Base-by-base conservation (phyloP, 441 rosid species). In the Adansonia rubrostipa region DNA sequence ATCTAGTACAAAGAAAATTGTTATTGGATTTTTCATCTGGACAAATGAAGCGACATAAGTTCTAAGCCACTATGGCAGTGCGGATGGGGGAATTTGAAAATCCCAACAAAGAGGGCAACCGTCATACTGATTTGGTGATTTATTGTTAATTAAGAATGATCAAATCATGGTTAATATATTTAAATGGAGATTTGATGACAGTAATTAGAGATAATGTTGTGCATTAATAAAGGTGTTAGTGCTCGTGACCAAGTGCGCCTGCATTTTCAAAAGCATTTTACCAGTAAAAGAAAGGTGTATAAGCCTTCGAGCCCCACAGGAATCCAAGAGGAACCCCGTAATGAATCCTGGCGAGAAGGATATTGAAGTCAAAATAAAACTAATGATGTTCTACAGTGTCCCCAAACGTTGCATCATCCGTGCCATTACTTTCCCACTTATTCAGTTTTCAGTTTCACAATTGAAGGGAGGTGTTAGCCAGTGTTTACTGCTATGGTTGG, bases 241-340 rank as follows among this genome's bases (percentile, higher is more conserved):
- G 77, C 71, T 71, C 66, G 51, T 77, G 36, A 28, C 81, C 3
- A 20, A 80, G 84, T 84, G 85, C 84, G 87, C 86, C 79, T 68
- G 44, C 15, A 13, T 47, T 82, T 56, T 76, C 68, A 79, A 73
- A 84, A 72, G 36, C 36, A 58, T 82, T 81, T 80, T 78, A 56
- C 79, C 76, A 11, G 57, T 45, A 60, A 82, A 85, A 82, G 89
- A 79, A 85, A 87, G 88, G 88, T 14, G 22, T 22, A 10, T 40
- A 82, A 56, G 20, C 74, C 54, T 80, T 73, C 48, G 13, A 77
- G 78, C 82, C 88, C 87, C 85, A 82, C 88, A 54, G 0, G 67
- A 60, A 56, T 80, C 75, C 58, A 20, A 13, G 6, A 58, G 58
- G 58, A 48, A 15, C 15, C 42, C 9, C 33, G 47, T 44, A 51